A percentile compares a stretch with the other conserved stretches of the same genome.
Evolutionary conservation across 768 basidiomycete genomes (phyloP).

Genomic region (Suillus discolor): DNA sequence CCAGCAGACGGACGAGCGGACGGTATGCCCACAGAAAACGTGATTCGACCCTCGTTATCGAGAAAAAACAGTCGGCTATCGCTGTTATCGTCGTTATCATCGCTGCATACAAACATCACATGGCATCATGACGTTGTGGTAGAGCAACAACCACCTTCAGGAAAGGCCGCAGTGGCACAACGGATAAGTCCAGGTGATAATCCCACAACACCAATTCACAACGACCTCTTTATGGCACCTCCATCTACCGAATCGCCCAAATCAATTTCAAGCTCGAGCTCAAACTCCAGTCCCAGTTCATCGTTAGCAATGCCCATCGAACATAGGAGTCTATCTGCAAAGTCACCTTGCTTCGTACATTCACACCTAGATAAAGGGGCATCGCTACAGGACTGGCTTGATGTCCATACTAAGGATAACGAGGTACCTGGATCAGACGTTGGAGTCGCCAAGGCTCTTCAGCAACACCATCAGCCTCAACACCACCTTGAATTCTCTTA

Average conservation of each 20-base stretch:
- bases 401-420: slow-evolving; percentile 33
- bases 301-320: slow-evolving; percentile 31
- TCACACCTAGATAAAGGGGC: slow-evolving; percentile 85
- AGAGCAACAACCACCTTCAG: slow-evolving; percentile 32
- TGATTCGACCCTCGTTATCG: slow-evolving; percentile 42
- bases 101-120: slow-evolving; percentile 35
- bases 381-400: slow-evolving; percentile 75
- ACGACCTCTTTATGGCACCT: slow-evolving; percentile 20
- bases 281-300: slow-evolving; percentile 20
- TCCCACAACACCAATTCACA: slow-evolving; percentile 20
- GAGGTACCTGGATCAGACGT: slow-evolving; percentile 38
- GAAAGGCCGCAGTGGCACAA: slow-evolving; percentile 21
- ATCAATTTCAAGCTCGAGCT: slow-evolving; percentile 32
- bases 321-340: slow-evolving; percentile 23
- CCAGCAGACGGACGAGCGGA: slow-evolving; percentile 27
- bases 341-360: slow-evolving; percentile 92
- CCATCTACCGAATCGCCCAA: slow-evolving; percentile 18
- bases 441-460: slow-evolving; percentile 53
- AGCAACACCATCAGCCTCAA: slow-evolving; percentile 25
- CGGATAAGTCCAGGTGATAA: slow-evolving; percentile 7
- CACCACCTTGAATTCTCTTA: slow-evolving; percentile 20
- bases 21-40: slow-evolving; percentile 16
- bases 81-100: slow-evolving; percentile 14
- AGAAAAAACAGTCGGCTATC: slow-evolving; percentile 37
- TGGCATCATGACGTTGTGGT: slow-evolving; percentile 40